Evolutionary conservation across 2,329 filamentous ascomycete species (phyloP).

Genomic region (Xylariaceae sp.): DNA sequence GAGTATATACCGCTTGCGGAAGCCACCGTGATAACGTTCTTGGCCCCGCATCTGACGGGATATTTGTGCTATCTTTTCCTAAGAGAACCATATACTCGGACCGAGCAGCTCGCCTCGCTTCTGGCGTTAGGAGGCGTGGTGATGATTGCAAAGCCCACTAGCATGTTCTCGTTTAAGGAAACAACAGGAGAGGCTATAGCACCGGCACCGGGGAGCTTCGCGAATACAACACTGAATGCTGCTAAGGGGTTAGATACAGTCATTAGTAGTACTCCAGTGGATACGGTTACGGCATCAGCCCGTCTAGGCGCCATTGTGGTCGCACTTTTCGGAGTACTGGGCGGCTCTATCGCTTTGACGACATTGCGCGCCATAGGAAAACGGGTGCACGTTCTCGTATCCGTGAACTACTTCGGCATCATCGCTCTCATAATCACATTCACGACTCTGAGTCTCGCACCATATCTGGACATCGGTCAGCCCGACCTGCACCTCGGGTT

Average conservation of each 20-base stretch:
- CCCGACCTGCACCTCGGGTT: slow-evolving; percentile 39
- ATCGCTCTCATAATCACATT: slow-evolving; percentile 65
- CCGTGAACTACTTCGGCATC: slow-evolving; percentile 75
- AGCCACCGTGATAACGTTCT: slow-evolving; percentile 83
- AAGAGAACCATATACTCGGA: slow-evolving; percentile 70
- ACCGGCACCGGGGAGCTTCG: slow-evolving; percentile 19
- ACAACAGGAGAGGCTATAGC: not conserved
- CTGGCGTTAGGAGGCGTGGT: slow-evolving; percentile 75
- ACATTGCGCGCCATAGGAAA: slow-evolving; percentile 74
- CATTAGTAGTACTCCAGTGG: slow-evolving; percentile 36
- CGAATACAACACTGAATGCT: slow-evolving; percentile 6
- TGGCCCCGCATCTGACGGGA: slow-evolving; percentile 72
- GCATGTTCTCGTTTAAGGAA: slow-evolving; percentile 32
- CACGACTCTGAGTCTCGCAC: slow-evolving; percentile 51
- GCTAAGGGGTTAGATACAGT: slow-evolving; percentile 23
- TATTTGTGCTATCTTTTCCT: slow-evolving; percentile 72
- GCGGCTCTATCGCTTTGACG: slow-evolving; percentile 67
- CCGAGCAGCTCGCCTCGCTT: slow-evolving; percentile 70
- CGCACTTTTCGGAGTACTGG: slow-evolving; percentile 71
- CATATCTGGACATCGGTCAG: slow-evolving; percentile 28
- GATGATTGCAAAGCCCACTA: slow-evolving; percentile 68
- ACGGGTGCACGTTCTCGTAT: slow-evolving; percentile 74
- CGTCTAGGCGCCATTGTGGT: slow-evolving; percentile 65
- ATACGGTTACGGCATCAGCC: slow-evolving; percentile 43
- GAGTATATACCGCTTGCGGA: slow-evolving; percentile 61